A percentile compares a stretch with the other conserved stretches of the same genome.
Evolutionary conservation across 352 stramenopile genomes (phyloP).

Genomic region (Phytophthora pinifolia): DNA sequence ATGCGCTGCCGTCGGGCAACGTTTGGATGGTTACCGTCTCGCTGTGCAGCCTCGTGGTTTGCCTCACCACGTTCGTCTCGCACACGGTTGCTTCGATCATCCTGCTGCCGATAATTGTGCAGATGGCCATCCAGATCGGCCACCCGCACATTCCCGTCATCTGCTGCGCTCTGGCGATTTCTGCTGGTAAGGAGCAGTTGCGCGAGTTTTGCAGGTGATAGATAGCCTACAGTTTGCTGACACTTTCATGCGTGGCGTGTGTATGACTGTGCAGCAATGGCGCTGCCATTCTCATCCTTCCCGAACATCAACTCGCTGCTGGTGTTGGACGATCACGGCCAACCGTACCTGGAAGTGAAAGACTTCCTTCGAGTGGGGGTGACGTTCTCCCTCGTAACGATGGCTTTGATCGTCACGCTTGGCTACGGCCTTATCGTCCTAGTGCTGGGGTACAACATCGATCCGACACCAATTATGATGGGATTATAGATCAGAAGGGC

Average conservation of each 20-base stretch:
- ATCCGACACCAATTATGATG: slow-evolving; percentile 40
- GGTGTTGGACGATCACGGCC: slow-evolving; percentile 88
- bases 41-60: slow-evolving; percentile 85
- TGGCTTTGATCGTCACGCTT: slow-evolving; percentile 84
- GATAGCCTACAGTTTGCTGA: background rate
- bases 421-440: slow-evolving; percentile 83
- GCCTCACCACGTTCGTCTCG: slow-evolving; percentile 92
- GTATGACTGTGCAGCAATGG: slow-evolving; percentile 62
- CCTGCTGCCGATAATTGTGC: slow-evolving; percentile 90
- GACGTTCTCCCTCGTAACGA: slow-evolving; percentile 82
- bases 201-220: background rate
- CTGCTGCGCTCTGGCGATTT: slow-evolving; percentile 85
- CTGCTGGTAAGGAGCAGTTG: slow-evolving; percentile 55
- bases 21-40: slow-evolving; percentile 87
- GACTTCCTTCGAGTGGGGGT: slow-evolving; percentile 88
- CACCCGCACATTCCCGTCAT: slow-evolving; percentile 88
- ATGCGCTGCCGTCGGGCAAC: slow-evolving; percentile 73
- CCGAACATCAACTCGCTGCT: slow-evolving; percentile 93
- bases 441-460: slow-evolving; percentile 80
- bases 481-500: slow-evolving; percentile 16
- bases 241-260: slow-evolving; percentile 4
- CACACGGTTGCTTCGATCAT: slow-evolving; percentile 93
- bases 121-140: slow-evolving; percentile 87
- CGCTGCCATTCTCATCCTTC: slow-evolving; percentile 91
- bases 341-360: slow-evolving; percentile 85